A percentile compares a stretch with the other conserved stretches of the same genome.
phyloP scores from a whole-genome alignment of 2,329 filamentous ascomycete species.

The Neopestalotiopsis clavispora region DNA sequence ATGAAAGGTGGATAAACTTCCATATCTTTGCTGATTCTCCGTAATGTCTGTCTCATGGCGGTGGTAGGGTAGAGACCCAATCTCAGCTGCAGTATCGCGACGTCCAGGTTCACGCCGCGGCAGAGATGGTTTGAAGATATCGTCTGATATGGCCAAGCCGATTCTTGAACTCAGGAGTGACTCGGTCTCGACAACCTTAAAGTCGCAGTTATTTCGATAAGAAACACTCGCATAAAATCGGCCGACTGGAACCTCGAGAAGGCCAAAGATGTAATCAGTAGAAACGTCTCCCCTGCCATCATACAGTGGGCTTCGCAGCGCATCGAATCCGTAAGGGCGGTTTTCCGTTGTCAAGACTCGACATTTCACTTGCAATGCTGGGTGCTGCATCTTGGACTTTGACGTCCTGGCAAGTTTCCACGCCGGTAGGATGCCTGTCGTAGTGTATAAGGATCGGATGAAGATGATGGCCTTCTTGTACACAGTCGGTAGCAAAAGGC shows the following conservation, averaged over 20 bases:
- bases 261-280: constrained; percentile 79
- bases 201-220: constrained; percentile 88
- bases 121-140: constrained; percentile 82
- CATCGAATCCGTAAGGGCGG: constrained; percentile 64
- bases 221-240: constrained; percentile 80
- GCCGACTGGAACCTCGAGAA: constrained; percentile 85
- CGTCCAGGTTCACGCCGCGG: constrained; percentile 55
- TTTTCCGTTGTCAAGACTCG: constrained; percentile 72
- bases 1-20: constrained; percentile 88
- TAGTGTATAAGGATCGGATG: constrained; percentile 86
- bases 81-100: constrained; percentile 50
- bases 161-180: constrained; percentile 90
- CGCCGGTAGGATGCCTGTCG: constrained; percentile 80
- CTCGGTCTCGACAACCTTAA: constrained; percentile 90
- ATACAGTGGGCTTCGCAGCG: constrained; percentile 72
- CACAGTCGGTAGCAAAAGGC: constrained; percentile 75
- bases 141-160: constrained; percentile 82
- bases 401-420: constrained; percentile 82
- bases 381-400: constrained; percentile 72
- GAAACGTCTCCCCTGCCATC: constrained; percentile 67
- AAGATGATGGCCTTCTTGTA: constrained; percentile 98
- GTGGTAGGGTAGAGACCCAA: constrained; percentile 77
- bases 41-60: constrained; percentile 50
- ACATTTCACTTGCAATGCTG: constrained; percentile 75
- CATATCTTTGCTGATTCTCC: constrained; percentile 81